Percentiles rank a stretch among this genome's conserved stretches.
phyloP scores from a whole-genome alignment of 306 rosid species.

The Medicago lupulina region DNA sequence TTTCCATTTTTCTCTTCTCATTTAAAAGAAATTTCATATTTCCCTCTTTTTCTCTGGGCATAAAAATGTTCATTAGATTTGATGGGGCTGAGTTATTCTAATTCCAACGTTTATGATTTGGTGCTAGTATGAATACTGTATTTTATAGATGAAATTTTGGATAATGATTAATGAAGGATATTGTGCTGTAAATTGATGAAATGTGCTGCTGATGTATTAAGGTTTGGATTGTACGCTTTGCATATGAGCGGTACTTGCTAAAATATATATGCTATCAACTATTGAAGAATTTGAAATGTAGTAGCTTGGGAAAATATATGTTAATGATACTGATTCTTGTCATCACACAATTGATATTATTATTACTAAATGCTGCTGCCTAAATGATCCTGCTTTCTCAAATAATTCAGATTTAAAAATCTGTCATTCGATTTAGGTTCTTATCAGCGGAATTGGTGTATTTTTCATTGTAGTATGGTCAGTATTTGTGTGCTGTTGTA shows the following conservation, averaged over 20 bases:
- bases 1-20: neutral
- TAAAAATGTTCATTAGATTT: slow-evolving; percentile 9
- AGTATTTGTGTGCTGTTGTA: slow-evolving; percentile 17
- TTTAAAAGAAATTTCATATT: slow-evolving; percentile 24
- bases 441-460: slow-evolving; percentile 12
- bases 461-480: slow-evolving; percentile 22
- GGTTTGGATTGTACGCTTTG: slow-evolving; percentile 3
- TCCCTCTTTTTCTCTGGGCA: neutral
- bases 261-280: slow-evolving; percentile 5
- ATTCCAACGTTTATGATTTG: slow-evolving; percentile 19
- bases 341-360: slow-evolving; percentile 24
- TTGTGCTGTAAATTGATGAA: slow-evolving; percentile 4
- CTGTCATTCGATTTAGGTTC: slow-evolving; percentile 17
- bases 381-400: slow-evolving; percentile 16
- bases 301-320: slow-evolving; percentile 16
- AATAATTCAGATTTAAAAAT: slow-evolving; percentile 18
- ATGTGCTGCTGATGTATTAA: slow-evolving; percentile 13
- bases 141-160: slow-evolving; percentile 20
- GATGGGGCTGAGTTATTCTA: slow-evolving; percentile 4
- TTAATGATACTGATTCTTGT: slow-evolving; percentile 35
- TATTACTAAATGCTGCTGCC: slow-evolving; percentile 9
- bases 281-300: slow-evolving; percentile 30
- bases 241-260: neutral
- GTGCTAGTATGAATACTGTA: slow-evolving; percentile 17
- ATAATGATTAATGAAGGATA: slow-evolving; percentile 4